Evolutionary conservation across 2,329 filamentous ascomycete genomes (phyloP).

Genomic region (Arthroderma sp.): DNA sequence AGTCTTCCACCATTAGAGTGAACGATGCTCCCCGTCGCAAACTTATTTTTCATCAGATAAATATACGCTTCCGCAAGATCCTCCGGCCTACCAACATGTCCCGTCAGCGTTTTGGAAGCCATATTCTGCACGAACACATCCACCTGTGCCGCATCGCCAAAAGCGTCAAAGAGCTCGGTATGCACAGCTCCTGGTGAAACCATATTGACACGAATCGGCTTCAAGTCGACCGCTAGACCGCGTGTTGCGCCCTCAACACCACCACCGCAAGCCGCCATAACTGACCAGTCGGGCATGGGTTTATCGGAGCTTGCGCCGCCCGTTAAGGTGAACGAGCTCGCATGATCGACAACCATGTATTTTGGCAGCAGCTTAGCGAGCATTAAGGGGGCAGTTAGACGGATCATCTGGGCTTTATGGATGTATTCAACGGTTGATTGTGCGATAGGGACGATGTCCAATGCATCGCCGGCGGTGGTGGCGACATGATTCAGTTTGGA

Average conservation of each 20-base stretch:
- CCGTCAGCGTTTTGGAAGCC: constrained; percentile 16
- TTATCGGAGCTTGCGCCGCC: constrained; percentile 23
- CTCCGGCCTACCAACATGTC: constrained; percentile 17
- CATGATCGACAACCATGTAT: constrained; percentile 19
- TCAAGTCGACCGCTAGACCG: constrained; percentile 30
- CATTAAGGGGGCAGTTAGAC: constrained; percentile 22
- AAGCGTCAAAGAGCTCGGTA: constrained; percentile 26
- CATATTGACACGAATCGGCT: constrained; percentile 30
- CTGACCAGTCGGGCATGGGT: constrained; percentile 22
- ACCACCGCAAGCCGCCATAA: constrained; percentile 16
- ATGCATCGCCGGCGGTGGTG: constrained; percentile 36
- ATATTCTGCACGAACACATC: constrained; percentile 21
- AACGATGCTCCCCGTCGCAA: constrained; percentile 24
- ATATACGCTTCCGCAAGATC: constrained; percentile 34
- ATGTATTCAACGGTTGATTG: constrained; percentile 17
- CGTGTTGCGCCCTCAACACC: constrained; percentile 21
- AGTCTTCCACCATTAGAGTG: constrained; percentile 5
- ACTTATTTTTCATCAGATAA: constrained; percentile 32
- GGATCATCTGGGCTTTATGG: constrained; percentile 17
- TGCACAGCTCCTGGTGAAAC: constrained; percentile 30
- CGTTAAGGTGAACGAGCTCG: constrained; percentile 29
- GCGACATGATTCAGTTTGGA: constrained; percentile 37
- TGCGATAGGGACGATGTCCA: constrained; percentile 12
- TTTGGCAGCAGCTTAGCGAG: constrained; percentile 28
- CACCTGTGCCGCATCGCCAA: constrained; percentile 3